Conservation (phyloP, 495 filamentous ascomycete genomes). For the Amniculicola lignicola region DNA sequence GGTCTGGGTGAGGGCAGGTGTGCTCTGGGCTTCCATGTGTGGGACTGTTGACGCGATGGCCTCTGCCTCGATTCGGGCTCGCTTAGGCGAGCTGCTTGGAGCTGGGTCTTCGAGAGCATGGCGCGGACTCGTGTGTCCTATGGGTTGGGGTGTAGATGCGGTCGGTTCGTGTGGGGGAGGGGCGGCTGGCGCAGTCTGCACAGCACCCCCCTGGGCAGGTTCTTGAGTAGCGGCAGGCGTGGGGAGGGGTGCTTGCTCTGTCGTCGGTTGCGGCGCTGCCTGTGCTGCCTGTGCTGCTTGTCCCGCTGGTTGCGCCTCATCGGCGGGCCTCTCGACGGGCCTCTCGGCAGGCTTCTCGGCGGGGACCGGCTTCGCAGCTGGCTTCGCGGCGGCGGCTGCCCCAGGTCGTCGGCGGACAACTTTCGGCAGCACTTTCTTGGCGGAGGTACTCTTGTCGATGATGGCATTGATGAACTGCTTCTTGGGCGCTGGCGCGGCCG, state of each 20-base stretch:
- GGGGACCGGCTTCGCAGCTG: neutral
- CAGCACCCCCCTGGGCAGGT: neutral
- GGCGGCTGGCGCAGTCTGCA: neutral
- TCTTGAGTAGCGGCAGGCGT: slow-evolving; percentile 13
- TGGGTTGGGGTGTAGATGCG: neutral
- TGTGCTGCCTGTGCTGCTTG: slow-evolving; percentile 1
- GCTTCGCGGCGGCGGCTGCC: slow-evolving; percentile 8
- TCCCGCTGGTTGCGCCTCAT: neutral
- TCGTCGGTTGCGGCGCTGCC: slow-evolving; percentile 6
- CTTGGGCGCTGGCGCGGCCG: too few species aligned
- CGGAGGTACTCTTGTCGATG: slow-evolving; percentile 47
- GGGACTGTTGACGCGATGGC: neutral
- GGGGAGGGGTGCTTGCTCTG: too few species aligned
- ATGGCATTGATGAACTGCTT: slow-evolving; percentile 59
- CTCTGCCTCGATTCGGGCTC: slow-evolving; percentile 12
- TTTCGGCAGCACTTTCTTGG: slow-evolving; percentile 42
- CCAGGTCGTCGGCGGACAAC: slow-evolving; percentile 33
- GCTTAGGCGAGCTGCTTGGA: slow-evolving; percentile 14
- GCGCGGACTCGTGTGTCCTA: neutral
- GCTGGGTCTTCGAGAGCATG: neutral
- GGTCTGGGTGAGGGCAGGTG: neutral
- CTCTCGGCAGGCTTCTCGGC: neutral
- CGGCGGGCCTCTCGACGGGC: neutral
- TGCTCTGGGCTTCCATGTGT: neutral
- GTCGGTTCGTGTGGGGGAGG: neutral